Evolutionary conservation across 2,329 filamentous ascomycete species (phyloP), one percentile per base, ranked within the genome.

Genomic region (Aplosporella prunicola): DNA sequence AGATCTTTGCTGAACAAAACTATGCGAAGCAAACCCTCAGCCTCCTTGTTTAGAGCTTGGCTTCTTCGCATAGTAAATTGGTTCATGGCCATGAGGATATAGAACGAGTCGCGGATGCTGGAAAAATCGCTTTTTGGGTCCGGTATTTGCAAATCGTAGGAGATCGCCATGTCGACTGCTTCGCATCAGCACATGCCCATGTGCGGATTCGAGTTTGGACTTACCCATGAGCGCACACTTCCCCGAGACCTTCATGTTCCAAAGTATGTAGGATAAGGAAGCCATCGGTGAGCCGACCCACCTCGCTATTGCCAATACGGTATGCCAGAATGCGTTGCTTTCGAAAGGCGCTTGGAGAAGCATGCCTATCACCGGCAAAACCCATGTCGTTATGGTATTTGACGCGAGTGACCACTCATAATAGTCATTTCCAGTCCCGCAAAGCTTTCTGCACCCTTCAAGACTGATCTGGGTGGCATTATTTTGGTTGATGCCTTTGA

Each of bases 11-110:
- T 62, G 40, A 65, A 65, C 2, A 66, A 45, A 0, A 55, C 57
- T 9, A 65, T 56, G 3, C 62, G 51, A 9, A 66, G 48, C 11
- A 66, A 41, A 3, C 54, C 58, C 35, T 65, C 62, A 0, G 60
- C 57, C 32, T 56, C 50, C 34, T 54, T 60, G 20, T 48, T 52
- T 14, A 40, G 43, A 5, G 44, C 43, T 18, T 33, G 17, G 5
- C 24, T 27, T 23, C 24, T 23, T 10, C 24, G 26, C 37, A 64
- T 53, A 3, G 51, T 62, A 41, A 63, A 68, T 44, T 68, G 64
- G 30, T 66, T 67, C 54, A 67, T 62, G 5, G 58, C 58, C 32
- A 58, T 54, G 13, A 68, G 51, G 11, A 69, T 53, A 35, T 61
- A 67, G 46, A 67, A 58, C 0, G 62, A 64, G 41, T 69, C 65